Percentiles rank a stretch among this genome's conserved stretches.
phyloP scores from a whole-genome alignment of 2,329 filamentous ascomycete genomes.

The Venturia pyrina region DNA sequence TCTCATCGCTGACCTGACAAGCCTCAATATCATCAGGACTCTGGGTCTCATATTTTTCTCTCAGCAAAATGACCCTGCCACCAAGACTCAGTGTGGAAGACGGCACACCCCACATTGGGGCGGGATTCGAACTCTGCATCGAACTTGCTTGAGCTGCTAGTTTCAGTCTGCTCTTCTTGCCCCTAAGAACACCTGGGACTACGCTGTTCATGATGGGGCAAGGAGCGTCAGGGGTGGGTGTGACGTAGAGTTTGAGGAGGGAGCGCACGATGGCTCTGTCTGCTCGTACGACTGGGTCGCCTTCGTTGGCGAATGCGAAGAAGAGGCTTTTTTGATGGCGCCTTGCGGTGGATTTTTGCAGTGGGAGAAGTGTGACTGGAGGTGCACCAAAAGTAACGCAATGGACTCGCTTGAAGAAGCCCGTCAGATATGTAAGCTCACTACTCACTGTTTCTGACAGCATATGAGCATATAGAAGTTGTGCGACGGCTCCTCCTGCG shows the following conservation, averaged over 20 bases:
- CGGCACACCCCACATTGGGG: conserved; percentile 54
- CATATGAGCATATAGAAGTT: conserved; percentile 75
- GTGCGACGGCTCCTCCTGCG: conserved; percentile 74
- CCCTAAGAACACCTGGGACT: neutral
- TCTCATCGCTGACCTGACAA: conserved; percentile 55
- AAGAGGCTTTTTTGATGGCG: conserved; percentile 59
- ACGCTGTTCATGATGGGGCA: conserved; percentile 7
- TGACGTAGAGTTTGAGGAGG: conserved; percentile 59
- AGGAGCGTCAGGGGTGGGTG: conserved; percentile 39
- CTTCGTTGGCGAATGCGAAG: conserved; percentile 73
- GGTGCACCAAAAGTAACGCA: conserved; percentile 82
- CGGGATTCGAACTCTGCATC: conserved; percentile 5
- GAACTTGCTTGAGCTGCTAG: neutral
- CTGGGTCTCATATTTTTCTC: conserved; percentile 37
- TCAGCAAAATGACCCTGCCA: conserved; percentile 57
- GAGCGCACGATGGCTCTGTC: conserved; percentile 67
- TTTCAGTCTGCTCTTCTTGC: neutral
- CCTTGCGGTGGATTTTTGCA: conserved; percentile 44
- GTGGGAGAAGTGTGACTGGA: conserved; percentile 61
- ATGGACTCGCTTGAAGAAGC: conserved; percentile 67
- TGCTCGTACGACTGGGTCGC: conserved; percentile 68
- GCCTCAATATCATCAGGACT: conserved; percentile 53
- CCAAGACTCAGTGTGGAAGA: conserved; percentile 58
- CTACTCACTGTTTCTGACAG: conserved; percentile 51
- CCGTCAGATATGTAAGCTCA: conserved; percentile 59